Percentiles rank a stretch among this genome's conserved stretches.
Conservation (phyloP, 1,139 yeast species). For the Geotrichum fermentans region DNA sequence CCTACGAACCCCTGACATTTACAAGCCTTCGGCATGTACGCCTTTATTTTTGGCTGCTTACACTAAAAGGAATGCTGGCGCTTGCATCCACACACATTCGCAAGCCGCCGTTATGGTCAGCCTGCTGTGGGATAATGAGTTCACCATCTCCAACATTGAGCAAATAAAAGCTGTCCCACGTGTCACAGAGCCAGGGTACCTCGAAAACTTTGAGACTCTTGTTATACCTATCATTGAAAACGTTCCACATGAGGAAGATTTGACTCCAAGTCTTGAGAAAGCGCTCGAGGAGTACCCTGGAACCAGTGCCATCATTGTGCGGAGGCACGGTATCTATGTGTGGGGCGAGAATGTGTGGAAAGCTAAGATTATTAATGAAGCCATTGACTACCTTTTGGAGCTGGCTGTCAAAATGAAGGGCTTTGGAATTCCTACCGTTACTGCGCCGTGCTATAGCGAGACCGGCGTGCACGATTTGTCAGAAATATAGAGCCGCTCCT, state of each 20-base stretch:
- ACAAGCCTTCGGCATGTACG: conserved; percentile 89
- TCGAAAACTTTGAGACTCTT: conserved; percentile 69
- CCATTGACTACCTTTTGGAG: conserved; percentile 83
- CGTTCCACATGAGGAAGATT: conserved; percentile 81
- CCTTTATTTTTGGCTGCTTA: conserved; percentile 81
- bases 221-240: conserved; percentile 88
- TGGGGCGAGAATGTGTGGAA: conserved; percentile 95
- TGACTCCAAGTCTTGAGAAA: conserved; percentile 56
- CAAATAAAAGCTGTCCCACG: conserved; percentile 87
- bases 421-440: conserved; percentile 41
- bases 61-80: conserved; percentile 71
- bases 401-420: conserved; percentile 70
- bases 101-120: conserved; percentile 80
- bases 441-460: no score
- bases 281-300: conserved; percentile 67
- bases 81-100: conserved; percentile 93
- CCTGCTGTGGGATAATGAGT: conserved; percentile 62
- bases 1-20: conserved; percentile 56
- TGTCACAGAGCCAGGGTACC: conserved; percentile 59
- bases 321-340: conserved; percentile 91
- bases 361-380: conserved; percentile 89
- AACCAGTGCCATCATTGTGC: conserved; percentile 79
- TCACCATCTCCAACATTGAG: conserved; percentile 74
- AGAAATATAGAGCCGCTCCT: background rate
- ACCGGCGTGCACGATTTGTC: conserved; percentile 1